A percentile compares a stretch with the other conserved stretches of the same genome.
Conservation (phyloP, 2,329 filamentous ascomycete genomes). For the Cercospora brassicicola region DNA sequence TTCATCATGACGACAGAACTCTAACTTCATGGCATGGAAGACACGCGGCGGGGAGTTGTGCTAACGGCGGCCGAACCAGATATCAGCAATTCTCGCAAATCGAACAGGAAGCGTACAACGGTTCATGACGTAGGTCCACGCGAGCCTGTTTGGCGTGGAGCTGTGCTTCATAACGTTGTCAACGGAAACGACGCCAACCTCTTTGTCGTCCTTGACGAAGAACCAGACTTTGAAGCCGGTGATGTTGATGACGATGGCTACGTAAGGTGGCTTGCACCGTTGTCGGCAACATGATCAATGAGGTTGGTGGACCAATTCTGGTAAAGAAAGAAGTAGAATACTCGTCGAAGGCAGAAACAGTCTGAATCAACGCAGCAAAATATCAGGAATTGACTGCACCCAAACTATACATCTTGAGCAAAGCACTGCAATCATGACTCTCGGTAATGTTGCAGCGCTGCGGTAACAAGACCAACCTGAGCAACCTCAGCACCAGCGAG, state of each 20-base stretch:
- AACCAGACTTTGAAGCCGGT: background rate
- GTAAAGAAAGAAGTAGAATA: background rate
- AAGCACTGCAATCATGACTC: background rate
- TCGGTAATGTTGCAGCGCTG: background rate
- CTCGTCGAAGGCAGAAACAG: background rate
- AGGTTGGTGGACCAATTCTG: background rate
- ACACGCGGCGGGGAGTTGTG: background rate
- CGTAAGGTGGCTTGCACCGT: background rate
- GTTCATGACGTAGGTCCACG: background rate
- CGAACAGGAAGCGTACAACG: background rate
- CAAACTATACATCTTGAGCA: background rate
- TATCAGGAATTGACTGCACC: background rate
- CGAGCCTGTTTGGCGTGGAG: background rate
- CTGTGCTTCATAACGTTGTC: background rate
- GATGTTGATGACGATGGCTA: background rate
- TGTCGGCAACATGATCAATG: background rate
- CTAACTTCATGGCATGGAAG: background rate
- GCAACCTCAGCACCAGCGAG: background rate
- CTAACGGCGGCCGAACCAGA: background rate
- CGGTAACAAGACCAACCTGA: background rate
- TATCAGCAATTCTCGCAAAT: background rate
- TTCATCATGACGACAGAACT: conserved; percentile 1
- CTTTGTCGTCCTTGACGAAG: background rate
- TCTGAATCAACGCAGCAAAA: background rate
- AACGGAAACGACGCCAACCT: background rate